Base-by-base conservation (phyloP, 106 monocot species). In the Dendrobium nobile region DNA sequence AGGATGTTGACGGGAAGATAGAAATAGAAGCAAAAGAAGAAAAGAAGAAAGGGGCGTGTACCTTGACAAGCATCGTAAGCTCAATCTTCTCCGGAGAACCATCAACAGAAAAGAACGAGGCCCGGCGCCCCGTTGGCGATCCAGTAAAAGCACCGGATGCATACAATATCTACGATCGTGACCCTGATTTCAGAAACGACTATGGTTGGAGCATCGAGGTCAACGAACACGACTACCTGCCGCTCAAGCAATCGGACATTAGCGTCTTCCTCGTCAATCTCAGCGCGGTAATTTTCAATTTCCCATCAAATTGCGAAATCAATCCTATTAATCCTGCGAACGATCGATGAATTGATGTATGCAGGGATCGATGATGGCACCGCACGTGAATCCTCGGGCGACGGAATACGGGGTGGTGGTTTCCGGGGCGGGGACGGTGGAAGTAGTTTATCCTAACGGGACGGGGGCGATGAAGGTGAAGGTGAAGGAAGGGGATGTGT, bases 281-380 rank as follows among this genome's bases (percentile, higher is more conserved):
- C 65, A 84, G 86, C 3, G 92, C 93, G 17, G 92, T 92, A 75
- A 41, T 41, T 31, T 43, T 45, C 51, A 51, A 51, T 51, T 51
- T 51, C 51, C 42, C 0, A 18, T 5, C 72, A 33, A 28, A 28
- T 40, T 72, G 40, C 1, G 51, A 13, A 51, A 37, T 72, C 33
- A 17, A 72, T 37, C 4, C 3, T 37, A 27, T 40, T 17, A 10
- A 51, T 40, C 18, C 81, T 43, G 40, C 26, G 20, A 0, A 74
- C 18, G 5, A 19, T 16, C n/a, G 74, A 75, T 44, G 74, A 44
- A 43, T 43, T 75, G 8, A 27, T 43, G 18, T 43, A 20, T 37
- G 33, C 84, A 92, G 90, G 97, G 94, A 19, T 87, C 97, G 27
- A 97, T 97, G 97, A 47, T 97, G 77, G 88, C 94, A 24, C 97